Evolutionary conservation across 75 land plant species (phyloP).

Genomic region (Cunninghamia lanceolata): DNA sequence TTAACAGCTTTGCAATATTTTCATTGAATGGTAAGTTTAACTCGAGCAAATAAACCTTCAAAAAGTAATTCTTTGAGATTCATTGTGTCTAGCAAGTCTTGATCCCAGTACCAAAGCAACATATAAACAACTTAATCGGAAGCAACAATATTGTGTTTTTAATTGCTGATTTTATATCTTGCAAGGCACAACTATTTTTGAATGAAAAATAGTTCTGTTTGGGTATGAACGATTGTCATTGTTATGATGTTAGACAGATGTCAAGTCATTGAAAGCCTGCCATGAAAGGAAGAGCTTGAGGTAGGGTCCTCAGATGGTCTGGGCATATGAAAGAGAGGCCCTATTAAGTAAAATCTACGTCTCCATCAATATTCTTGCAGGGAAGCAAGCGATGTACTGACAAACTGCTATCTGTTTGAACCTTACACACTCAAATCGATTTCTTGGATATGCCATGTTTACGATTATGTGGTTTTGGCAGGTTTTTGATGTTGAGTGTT

Average conservation of each 20-base stretch:
- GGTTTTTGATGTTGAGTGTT: not conserved
- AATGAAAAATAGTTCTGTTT: not conserved
- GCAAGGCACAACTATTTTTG: not conserved
- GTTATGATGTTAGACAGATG: slow-evolving; percentile 1
- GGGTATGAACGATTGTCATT: not conserved
- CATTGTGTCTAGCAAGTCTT: not conserved
- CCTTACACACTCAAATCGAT: not conserved
- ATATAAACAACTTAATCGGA: not conserved
- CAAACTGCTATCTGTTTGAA: not conserved
- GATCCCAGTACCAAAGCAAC: not conserved
- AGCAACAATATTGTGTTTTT: not conserved
- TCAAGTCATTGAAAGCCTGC: slow-evolving; percentile 5
- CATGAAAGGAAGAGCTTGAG: slow-evolving; percentile 2
- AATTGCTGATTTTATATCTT: not conserved
- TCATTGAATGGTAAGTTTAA: not conserved
- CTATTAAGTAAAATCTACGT: not conserved
- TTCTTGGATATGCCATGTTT: slow-evolving; percentile 1
- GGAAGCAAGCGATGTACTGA: not conserved
- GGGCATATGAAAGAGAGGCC: not conserved
- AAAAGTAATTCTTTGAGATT: not conserved
- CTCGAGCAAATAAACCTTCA: not conserved
- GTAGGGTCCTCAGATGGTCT: not conserved
- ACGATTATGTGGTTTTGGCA: not conserved
- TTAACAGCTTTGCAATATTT: not conserved
- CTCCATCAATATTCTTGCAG: not conserved